Evolutionary conservation across 176 grass and related monocot species (phyloP).

Genomic region (Aegilops sharonensis): DNA sequence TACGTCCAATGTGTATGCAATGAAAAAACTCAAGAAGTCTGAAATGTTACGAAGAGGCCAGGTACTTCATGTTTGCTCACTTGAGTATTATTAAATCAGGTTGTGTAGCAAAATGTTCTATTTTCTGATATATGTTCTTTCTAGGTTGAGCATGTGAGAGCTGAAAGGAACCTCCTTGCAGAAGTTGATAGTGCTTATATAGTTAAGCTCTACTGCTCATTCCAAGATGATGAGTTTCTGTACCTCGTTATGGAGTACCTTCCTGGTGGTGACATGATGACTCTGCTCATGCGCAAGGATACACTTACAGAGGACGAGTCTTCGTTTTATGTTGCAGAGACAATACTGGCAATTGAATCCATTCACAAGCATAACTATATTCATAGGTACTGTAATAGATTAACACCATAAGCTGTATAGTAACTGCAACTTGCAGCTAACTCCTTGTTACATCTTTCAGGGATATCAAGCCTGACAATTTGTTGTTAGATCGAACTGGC

Average conservation of each 20-base stretch:
- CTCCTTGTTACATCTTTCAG: slow-evolving; percentile 48
- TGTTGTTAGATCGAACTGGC: slow-evolving; percentile 77
- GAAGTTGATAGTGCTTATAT: slow-evolving; percentile 78
- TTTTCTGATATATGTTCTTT: slow-evolving; percentile 31
- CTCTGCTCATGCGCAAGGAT: slow-evolving; percentile 78
- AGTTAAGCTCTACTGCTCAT: slow-evolving; percentile 82
- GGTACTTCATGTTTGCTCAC: slow-evolving; percentile 32
- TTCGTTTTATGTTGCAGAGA: slow-evolving; percentile 71
- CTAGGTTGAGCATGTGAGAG: slow-evolving; percentile 72
- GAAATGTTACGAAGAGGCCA: slow-evolving; percentile 87
- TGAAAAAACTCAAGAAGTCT: slow-evolving; percentile 85
- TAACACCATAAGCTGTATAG: neutral
- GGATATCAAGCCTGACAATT: slow-evolving; percentile 94
- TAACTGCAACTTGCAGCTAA: neutral
- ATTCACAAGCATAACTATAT: slow-evolving; percentile 84
- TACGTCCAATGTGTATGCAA: slow-evolving; percentile 69
- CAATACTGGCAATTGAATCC: slow-evolving; percentile 78
- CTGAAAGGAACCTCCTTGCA: slow-evolving; percentile 77
- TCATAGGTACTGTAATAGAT: slow-evolving; percentile 52
- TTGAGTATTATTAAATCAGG: slow-evolving; percentile 1
- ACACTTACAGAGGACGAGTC: slow-evolving; percentile 70
- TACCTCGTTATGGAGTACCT: slow-evolving; percentile 86
- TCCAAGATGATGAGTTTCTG: slow-evolving; percentile 73
- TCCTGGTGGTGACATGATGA: slow-evolving; percentile 91
- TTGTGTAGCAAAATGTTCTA: neutral